phyloP scores from a whole-genome alignment of 257 asterid species.

The Capsicum baccatum region DNA sequence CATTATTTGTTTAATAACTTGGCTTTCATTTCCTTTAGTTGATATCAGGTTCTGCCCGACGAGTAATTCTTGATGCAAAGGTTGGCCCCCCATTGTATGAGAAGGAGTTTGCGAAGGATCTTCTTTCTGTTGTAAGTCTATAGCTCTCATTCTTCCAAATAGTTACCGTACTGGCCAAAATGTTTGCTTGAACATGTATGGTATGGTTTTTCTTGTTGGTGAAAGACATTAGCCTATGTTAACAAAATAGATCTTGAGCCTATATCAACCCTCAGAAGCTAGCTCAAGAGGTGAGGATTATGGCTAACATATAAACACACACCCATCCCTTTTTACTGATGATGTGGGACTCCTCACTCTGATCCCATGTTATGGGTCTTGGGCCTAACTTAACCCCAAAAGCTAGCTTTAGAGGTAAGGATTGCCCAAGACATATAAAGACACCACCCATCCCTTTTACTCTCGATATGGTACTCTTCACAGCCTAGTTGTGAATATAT shows the following conservation, averaged over 20 bases:
- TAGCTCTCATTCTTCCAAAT: slow-evolving; percentile 7
- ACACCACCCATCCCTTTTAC: neutral
- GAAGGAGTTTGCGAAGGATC: slow-evolving; percentile 77
- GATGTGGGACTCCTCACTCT: neutral
- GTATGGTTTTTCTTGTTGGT: slow-evolving; percentile 21
- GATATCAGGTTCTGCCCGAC: slow-evolving; percentile 75
- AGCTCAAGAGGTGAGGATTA: neutral
- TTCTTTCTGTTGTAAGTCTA: slow-evolving; percentile 70
- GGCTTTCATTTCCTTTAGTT: slow-evolving; percentile 53
- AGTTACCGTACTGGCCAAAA: slow-evolving; percentile 4
- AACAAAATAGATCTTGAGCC: neutral
- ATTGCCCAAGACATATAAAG: neutral
- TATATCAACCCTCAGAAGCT: neutral
- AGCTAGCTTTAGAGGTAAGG: neutral
- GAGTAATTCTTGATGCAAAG: slow-evolving; percentile 88
- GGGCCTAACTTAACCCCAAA: neutral
- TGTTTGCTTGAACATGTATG: slow-evolving; percentile 1
- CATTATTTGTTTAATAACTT: slow-evolving; percentile 37
- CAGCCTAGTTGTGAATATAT: neutral
- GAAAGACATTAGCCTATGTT: slow-evolving; percentile 2
- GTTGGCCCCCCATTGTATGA: slow-evolving; percentile 89
- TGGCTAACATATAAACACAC: neutral
- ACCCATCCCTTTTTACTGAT: neutral
- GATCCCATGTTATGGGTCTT: neutral
- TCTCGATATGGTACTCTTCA: neutral